These are phyloP conservation scores for Alternaria dauci DNA, from an alignment of 2,329 filamentous ascomycete species.

Conservation along the genomic window DNA sequence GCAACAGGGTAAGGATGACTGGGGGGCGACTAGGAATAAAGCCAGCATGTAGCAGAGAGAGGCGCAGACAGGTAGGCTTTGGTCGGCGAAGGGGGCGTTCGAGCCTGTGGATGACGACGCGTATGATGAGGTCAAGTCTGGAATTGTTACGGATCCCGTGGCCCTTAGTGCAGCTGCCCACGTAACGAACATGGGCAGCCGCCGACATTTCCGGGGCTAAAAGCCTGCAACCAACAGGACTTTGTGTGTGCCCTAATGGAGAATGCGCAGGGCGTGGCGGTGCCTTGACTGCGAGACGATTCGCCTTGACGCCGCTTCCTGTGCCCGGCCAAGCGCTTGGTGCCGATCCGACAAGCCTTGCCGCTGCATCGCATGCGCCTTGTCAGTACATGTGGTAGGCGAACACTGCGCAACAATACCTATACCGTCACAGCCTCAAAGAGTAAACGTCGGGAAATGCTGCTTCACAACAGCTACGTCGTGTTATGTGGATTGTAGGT, in stretches of 20 bases:
- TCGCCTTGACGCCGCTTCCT: background rate
- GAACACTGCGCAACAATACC: background rate
- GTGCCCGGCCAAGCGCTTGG: slow-evolving; percentile 11
- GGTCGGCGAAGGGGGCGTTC: slow-evolving; percentile 14
- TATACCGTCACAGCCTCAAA: background rate
- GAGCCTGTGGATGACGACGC: slow-evolving; percentile 24
- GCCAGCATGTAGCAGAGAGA: slow-evolving; percentile 8
- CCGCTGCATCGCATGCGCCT: slow-evolving; percentile 3
- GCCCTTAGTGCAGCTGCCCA: slow-evolving; percentile 17
- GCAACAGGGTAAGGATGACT: slow-evolving; percentile 2
- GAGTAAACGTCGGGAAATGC: background rate
- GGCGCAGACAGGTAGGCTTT: slow-evolving; percentile 5
- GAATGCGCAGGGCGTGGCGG: slow-evolving; percentile 12
- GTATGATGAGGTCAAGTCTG: slow-evolving; percentile 23
- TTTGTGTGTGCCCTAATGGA: slow-evolving; percentile 1
- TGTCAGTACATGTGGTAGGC: background rate
- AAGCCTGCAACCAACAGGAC: slow-evolving; percentile 6
- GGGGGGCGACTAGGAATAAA: slow-evolving; percentile 7
- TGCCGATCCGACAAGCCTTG: slow-evolving; percentile 1
- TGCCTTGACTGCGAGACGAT: slow-evolving; percentile 16
- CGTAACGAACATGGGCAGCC: slow-evolving; percentile 15
- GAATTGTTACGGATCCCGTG: slow-evolving; percentile 14
- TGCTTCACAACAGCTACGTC: background rate
- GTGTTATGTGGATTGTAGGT: background rate
- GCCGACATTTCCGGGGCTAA: slow-evolving; percentile 8